Evolutionary conservation across 352 stramenopile species (phyloP).

Genomic region (Blastocystis sp.): DNA sequence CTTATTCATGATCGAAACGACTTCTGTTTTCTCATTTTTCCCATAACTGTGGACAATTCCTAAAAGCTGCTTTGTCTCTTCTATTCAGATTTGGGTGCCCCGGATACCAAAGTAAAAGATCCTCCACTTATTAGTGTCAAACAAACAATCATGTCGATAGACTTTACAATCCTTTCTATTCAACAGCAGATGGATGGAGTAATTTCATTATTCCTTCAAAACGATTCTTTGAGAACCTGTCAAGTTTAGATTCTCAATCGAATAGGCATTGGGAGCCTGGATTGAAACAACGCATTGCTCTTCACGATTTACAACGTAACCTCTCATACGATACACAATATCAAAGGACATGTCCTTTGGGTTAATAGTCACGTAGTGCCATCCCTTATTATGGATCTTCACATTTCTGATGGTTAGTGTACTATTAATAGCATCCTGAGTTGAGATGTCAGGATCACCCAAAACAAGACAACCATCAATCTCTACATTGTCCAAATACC

Average conservation of each 20-base stretch:
- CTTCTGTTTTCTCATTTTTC: neutral
- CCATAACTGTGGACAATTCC: neutral
- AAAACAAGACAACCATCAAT: slow-evolving; percentile 73
- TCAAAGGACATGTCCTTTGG: slow-evolving; percentile 60
- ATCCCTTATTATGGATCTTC: slow-evolving; percentile 72
- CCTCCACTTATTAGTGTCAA: too few relatives aligned
- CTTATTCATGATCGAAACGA: neutral
- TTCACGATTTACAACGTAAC: slow-evolving; percentile 61
- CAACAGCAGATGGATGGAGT: neutral
- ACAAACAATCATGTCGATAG: too few relatives aligned
- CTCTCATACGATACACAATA: slow-evolving; percentile 62
- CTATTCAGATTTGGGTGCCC: too few relatives aligned
- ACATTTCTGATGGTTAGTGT: slow-evolving; percentile 70
- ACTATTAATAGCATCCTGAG: slow-evolving; percentile 74
- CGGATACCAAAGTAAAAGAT: too few relatives aligned
- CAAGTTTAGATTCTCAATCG: neutral
- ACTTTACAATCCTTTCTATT: too few relatives aligned
- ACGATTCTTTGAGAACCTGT: neutral
- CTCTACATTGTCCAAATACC: slow-evolving; percentile 72
- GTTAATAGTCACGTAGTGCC: slow-evolving; percentile 66
- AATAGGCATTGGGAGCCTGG: slow-evolving; percentile 68
- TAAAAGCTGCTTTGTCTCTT: too few relatives aligned
- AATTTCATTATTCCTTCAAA: neutral
- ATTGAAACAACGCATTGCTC: slow-evolving; percentile 69
- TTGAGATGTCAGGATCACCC: slow-evolving; percentile 71